A percentile compares a stretch with the other conserved stretches of the same genome.
phyloP scores from a whole-genome alignment of 768 basidiomycete species.

The Gymnopilus dilepis region DNA sequence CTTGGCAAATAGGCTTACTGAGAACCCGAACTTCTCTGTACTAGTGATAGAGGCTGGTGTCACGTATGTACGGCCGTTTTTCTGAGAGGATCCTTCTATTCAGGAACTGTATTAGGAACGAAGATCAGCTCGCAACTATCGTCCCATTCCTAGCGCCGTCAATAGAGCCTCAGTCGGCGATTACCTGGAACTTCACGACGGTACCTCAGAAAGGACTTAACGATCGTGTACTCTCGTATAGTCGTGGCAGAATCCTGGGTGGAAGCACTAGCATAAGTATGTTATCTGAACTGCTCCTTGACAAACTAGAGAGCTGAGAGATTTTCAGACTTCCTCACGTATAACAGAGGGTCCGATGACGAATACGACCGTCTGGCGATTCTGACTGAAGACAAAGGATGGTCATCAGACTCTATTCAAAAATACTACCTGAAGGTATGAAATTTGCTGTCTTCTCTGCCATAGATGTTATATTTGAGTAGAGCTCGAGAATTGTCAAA shows the following conservation, averaged over 20 bases:
- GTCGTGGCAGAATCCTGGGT: slow-evolving; percentile 39
- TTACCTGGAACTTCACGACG: slow-evolving; percentile 35
- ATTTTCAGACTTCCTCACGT: slow-evolving; percentile 29
- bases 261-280: slow-evolving; percentile 30
- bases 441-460: not conserved
- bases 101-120: slow-evolving; percentile 15
- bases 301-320: not conserved
- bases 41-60: slow-evolving; percentile 58
- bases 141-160: slow-evolving; percentile 21
- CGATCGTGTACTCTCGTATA: slow-evolving; percentile 33
- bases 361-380: slow-evolving; percentile 60
- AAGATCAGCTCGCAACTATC: slow-evolving; percentile 23
- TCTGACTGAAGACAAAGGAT: slow-evolving; percentile 1
- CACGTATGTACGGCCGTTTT: slow-evolving; percentile 41
- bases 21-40: slow-evolving; percentile 50
- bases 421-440: slow-evolving; percentile 4
- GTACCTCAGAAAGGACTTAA: slow-evolving; percentile 33
- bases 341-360: slow-evolving; percentile 36
- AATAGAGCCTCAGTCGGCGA: slow-evolving; percentile 5
- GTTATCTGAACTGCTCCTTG: not conserved
- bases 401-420: slow-evolving; percentile 33
- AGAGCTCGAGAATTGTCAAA: slow-evolving; percentile 26
- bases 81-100: not conserved
- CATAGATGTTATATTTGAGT: not conserved
- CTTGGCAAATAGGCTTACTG: slow-evolving; percentile 56